Evolutionary conservation across 2,329 filamentous ascomycete species (phyloP).

Genomic region (Elsinoe australis): DNA sequence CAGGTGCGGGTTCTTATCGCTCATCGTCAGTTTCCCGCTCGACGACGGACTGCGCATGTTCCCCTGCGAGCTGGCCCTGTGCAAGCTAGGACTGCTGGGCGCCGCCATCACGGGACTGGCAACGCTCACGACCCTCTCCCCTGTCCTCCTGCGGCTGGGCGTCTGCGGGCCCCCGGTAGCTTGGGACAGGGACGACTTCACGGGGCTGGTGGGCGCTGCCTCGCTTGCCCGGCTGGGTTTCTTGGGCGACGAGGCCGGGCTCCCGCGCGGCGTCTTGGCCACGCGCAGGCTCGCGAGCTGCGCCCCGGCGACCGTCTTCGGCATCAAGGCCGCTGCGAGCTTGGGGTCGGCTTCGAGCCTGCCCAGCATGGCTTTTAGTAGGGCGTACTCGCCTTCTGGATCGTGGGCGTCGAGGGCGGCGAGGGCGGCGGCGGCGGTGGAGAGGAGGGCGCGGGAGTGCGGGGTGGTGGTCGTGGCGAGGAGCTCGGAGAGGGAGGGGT

Average conservation of each 20-base stretch:
- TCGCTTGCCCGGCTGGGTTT: too few species aligned
- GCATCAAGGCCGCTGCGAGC: constrained; percentile 44
- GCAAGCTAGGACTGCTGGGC: background rate
- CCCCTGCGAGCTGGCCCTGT: constrained; percentile 35
- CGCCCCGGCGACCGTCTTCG: constrained; percentile 29
- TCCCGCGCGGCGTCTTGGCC: constrained; percentile 10
- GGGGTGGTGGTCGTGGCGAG: constrained; percentile 63
- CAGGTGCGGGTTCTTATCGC: constrained; percentile 76
- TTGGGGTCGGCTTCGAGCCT: constrained; percentile 63
- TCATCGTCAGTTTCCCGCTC: constrained; percentile 62
- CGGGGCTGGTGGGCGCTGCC: too few species aligned
- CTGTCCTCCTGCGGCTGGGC: background rate
- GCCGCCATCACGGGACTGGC: background rate
- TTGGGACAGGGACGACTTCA: too few species aligned
- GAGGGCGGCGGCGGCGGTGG: constrained; percentile 77
- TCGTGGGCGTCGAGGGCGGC: constrained; percentile 76
- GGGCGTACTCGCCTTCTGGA: constrained; percentile 79
- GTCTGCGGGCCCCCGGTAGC: background rate
- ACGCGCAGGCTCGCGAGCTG: constrained; percentile 31
- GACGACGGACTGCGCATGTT: constrained; percentile 34
- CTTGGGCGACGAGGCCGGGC: constrained; percentile 20
- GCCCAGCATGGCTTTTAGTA: constrained; percentile 71
- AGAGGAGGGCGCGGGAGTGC: constrained; percentile 74
- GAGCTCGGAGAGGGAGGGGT: constrained; percentile 75
- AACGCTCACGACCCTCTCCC: background rate